Conservation (phyloP, 257 asterid genomes). For the Scutellaria galericulata region DNA sequence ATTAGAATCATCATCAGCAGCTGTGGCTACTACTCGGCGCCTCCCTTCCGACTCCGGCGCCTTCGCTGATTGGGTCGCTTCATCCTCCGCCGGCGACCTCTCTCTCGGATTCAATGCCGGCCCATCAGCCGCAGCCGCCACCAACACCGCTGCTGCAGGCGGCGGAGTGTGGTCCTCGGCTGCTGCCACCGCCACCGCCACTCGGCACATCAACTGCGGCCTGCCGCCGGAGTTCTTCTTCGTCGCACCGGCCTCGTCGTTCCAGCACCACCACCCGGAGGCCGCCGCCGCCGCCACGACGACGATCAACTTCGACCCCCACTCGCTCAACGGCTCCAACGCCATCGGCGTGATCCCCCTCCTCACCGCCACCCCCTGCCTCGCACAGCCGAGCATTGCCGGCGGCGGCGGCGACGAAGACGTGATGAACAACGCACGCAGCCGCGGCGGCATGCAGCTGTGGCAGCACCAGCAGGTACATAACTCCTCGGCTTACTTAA, state of each 20-base stretch:
- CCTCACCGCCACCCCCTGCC: conserved; percentile 56
- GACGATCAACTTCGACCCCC: conserved; percentile 63
- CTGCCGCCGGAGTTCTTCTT: conserved; percentile 64
- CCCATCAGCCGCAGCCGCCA: conserved; percentile 44
- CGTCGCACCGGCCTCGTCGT: conserved; percentile 69
- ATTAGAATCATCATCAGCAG: conserved; percentile 36
- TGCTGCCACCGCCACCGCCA: conserved; percentile 34
- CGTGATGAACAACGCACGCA: conserved; percentile 14
- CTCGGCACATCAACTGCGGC: conserved; percentile 70
- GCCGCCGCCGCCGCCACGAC: conserved; percentile 22
- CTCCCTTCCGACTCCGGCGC: conserved; percentile 63
- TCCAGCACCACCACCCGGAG: conserved; percentile 47
- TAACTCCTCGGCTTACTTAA: conserved; percentile 32
- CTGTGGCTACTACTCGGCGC: conserved; percentile 77
- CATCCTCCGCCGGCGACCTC: conserved; percentile 65
- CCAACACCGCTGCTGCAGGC: conserved; percentile 27
- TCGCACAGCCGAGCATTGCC: conserved; percentile 32
- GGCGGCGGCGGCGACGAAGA: conserved; percentile 34
- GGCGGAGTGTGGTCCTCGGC: conserved; percentile 61
- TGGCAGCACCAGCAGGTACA: conserved; percentile 54
- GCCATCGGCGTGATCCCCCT: conserved; percentile 60
- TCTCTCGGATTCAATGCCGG: conserved; percentile 79
- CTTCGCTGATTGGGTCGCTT: conserved; percentile 73
- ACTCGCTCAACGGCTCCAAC: conserved; percentile 36
- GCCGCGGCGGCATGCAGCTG: conserved; percentile 50